Evolutionary conservation across 208 protist species (phyloP), one percentile per base, ranked within the genome.

Genomic region (Crithidia brevicula): DNA sequence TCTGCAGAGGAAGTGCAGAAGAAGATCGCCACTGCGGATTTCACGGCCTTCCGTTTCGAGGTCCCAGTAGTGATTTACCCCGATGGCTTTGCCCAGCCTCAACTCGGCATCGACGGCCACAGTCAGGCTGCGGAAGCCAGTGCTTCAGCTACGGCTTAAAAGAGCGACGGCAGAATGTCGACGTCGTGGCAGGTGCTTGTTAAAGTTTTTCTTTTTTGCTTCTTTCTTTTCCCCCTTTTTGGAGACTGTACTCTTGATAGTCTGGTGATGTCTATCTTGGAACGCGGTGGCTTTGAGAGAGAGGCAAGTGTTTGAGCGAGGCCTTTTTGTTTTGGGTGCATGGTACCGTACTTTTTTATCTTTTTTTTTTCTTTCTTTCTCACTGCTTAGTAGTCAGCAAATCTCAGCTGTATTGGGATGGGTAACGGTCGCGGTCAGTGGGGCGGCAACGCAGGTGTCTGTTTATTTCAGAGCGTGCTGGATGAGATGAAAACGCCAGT

Each of bases 41-140:
- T 96, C 30, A 78, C 51, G 1, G 53, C 67, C 20, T 96, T 96
- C 71, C 62, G 38, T 7, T 96, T 96, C 65, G 50, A 63, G 28
- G 88, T 94, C 18, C 91, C 91, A 2, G 70, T 83, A 28, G 70
- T 96, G 57, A 91, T 96, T 63, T 96, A 93, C 54, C 88, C 91
- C 15, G 91, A 96, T 61, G 78, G 76, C 28, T 53, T 56, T 10
- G 25, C 27, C 1, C 91, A 96, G 73, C 78, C 74, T 27, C 50
- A 58, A 40, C 74, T 96, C 16, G 83, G 81, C 31, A 61, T 96
- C 22, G 80, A 91, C 49, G 90, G 90, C 38, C 28, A 31, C 45
- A 43, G 40, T 10, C 20, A 52, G 33, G 22, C 56, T 5, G 30
- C 28, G 11, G 27, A 22, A 7, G 56, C 63, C 20, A 34, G 1